These are phyloP conservation scores for Geranium incanum DNA, from an alignment of 441 rosid species.

Conservation along the genomic window DNA sequence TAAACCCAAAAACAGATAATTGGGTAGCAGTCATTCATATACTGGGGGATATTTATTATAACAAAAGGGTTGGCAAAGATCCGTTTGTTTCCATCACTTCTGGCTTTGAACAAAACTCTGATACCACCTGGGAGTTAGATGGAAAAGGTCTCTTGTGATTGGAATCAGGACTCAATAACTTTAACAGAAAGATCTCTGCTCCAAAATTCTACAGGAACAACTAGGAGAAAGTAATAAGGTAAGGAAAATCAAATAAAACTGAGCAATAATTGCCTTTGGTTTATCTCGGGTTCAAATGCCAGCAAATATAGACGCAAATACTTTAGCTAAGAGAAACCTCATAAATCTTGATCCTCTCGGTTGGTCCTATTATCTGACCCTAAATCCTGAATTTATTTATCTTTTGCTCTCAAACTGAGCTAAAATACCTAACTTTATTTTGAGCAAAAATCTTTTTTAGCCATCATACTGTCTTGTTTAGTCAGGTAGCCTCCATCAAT, in stretches of 20 bases:
- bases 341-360: background rate
- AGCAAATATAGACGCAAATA: background rate
- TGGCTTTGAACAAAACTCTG: no score
- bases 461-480: background rate
- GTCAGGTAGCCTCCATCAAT: background rate
- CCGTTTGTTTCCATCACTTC: no score
- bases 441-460: background rate
- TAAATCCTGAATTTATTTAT: background rate
- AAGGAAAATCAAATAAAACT: background rate
- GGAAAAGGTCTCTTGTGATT: background rate
- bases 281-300: background rate
- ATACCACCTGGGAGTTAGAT: background rate
- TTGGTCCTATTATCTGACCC: background rate
- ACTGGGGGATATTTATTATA: background rate
- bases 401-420: background rate
- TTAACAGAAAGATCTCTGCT: background rate
- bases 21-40: background rate
- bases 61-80: no score
- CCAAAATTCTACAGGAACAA: constrained; percentile 4
- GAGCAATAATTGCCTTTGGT: background rate
- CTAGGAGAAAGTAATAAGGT: background rate
- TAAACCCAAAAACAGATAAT: background rate
- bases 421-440: background rate
- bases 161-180: background rate
- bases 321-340: background rate